These are phyloP conservation scores for Pythium insidiosum DNA, from an alignment of 352 stramenopile species.

Conservation along the genomic window DNA sequence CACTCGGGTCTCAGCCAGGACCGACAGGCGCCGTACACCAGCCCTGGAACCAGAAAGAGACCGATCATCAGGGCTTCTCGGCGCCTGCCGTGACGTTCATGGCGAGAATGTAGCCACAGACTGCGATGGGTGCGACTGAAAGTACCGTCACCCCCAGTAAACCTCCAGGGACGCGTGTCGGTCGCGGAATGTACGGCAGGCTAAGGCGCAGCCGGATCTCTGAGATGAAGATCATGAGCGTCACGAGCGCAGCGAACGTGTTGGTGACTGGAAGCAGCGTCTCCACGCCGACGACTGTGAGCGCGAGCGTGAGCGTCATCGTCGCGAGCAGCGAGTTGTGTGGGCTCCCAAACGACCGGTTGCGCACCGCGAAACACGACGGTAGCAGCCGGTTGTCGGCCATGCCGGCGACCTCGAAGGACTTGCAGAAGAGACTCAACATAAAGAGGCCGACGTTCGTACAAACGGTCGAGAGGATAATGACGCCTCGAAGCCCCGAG, in stretches of 20 bases:
- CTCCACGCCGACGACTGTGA: slow-evolving; percentile 29
- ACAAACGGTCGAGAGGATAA: slow-evolving; percentile 67
- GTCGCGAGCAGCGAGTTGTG: slow-evolving; percentile 19
- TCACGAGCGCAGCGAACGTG: slow-evolving; percentile 56
- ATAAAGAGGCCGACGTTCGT: slow-evolving; percentile 87
- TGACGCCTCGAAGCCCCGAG: slow-evolving; percentile 62
- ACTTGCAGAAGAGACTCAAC: slow-evolving; percentile 83
- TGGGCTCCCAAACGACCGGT: slow-evolving; percentile 9
- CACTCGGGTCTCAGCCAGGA: too few relatives aligned
- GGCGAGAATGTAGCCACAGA: too few relatives aligned
- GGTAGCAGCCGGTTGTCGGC: slow-evolving; percentile 70
- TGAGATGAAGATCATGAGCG: slow-evolving; percentile 80
- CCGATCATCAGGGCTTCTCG: too few relatives aligned
- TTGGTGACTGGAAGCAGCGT: slow-evolving; percentile 67
- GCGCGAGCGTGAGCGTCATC: slow-evolving; percentile 10
- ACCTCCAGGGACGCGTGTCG: slow-evolving; percentile 26
- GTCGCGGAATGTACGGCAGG: slow-evolving; percentile 45
- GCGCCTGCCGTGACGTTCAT: too few relatives aligned
- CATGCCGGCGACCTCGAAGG: slow-evolving; percentile 68
- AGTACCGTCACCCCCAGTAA: slow-evolving; percentile 17
- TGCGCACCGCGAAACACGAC: slow-evolving; percentile 47
- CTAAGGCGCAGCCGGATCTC: slow-evolving; percentile 53
- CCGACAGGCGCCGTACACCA: too few relatives aligned
- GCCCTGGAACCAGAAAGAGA: too few relatives aligned
- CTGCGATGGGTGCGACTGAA: too few relatives aligned